Base-by-base conservation (phyloP, 108 stramenopile genomes). In the Skeletonema marinoi region DNA sequence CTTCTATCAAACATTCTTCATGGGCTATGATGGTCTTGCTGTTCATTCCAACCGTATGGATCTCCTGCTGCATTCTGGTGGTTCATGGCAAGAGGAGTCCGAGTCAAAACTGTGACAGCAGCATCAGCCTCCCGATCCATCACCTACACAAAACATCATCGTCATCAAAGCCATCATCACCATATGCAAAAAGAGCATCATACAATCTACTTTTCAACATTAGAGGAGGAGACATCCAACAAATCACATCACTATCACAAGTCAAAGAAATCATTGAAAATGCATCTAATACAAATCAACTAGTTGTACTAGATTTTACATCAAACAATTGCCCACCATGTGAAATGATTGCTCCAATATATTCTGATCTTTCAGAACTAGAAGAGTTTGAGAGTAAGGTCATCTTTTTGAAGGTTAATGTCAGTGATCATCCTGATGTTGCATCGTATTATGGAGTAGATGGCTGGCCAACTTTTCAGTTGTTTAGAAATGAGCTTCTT, bases 311-410 rank as follows among this genome's bases (percentile, higher is more conserved):
- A 12, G 71, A 78, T 36, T 78, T 78, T 46, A 56, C 77, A 14
- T 39, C 77, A 10, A 66, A 70, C 13, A 78, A 78, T 60, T 78
- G 77, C 25, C 71, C 77, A n/a, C 77, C 77, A 3, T 78, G 77
- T 54, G 72, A 73, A 65, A 73, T 78, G 77, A 78, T 78, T 30
- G 63, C 51, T 19, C 77, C 77, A 17, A 73, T 78, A 6, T 78
- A 78, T 50, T 12, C 32, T 6, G 77, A 73, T 11, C 21, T 78
- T 32, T 78, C 77, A 0, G 44, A 58, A 14, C 30, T 65, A 31
- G 36, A 63, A 64, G 76, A 71, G 41, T 77, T 77, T 33, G 11
- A 41, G 39, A 38, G n/a, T 2, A 32, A 32, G 19, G 76, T 77
- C 13, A 14, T 50, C 3, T 77, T 77, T 41, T 77, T 41, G 32